Percentiles rank a stretch among this genome's conserved stretches.
Evolutionary conservation across 805 yeast genomes (phyloP).

Genomic region (Suhomyces pyralidae): DNA sequence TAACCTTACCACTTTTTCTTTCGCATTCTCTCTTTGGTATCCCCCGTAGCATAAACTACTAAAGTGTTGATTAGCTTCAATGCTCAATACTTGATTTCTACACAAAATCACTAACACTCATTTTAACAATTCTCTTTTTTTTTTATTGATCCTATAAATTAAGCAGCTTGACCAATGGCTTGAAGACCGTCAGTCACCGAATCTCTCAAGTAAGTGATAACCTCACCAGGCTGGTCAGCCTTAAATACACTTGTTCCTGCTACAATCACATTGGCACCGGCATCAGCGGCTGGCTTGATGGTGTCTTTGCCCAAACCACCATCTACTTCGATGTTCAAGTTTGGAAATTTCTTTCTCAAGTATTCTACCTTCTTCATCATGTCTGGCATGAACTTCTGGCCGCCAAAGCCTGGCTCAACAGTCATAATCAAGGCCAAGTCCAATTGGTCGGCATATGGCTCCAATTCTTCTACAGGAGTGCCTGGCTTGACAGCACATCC

Average conservation of each 20-base stretch:
- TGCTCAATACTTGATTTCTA: too few species aligned
- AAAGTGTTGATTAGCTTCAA: too few species aligned
- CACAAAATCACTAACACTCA: too few species aligned
- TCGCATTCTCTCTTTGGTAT: too few species aligned
- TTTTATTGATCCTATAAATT: too few species aligned
- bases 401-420: constrained; percentile 99
- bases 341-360: constrained; percentile 70
- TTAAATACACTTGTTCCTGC: constrained; percentile 95
- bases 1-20: too few species aligned
- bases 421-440: constrained; percentile 99
- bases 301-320: constrained; percentile 92
- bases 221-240: constrained; percentile 74
- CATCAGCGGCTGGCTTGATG: constrained; percentile 83
- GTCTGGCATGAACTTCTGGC: constrained; percentile 90
- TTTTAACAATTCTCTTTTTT: too few species aligned
- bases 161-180: constrained; percentile 16
- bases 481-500: constrained; percentile 95
- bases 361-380: constrained; percentile 95
- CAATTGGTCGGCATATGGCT: constrained; percentile 67
- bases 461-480: constrained; percentile 80
- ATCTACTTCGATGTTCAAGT: constrained; percentile 89
- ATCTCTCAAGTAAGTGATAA: constrained; percentile 64
- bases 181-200: constrained; percentile 52
- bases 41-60: too few species aligned
- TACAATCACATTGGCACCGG: constrained; percentile 97